Evolutionary conservation across 352 stramenopile genomes (phyloP).

Genomic region (Aphanomyces euteiches): DNA sequence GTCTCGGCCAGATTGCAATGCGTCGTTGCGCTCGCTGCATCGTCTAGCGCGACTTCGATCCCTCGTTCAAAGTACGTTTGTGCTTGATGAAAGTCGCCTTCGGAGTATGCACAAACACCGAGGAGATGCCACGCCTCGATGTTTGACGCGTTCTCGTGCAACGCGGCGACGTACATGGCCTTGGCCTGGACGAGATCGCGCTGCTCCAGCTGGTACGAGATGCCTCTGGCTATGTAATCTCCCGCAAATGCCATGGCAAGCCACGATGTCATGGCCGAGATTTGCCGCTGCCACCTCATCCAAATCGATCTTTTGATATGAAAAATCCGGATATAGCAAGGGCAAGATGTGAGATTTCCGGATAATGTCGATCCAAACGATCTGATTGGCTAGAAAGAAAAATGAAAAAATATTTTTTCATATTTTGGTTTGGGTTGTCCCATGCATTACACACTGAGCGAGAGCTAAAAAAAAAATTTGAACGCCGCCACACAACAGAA

Average conservation of each 20-base stretch:
- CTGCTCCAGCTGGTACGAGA: neutral
- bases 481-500: no score
- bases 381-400: neutral
- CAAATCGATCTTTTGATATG: neutral
- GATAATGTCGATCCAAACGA: neutral
- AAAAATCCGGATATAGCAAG: conserved; percentile 7
- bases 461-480: no score
- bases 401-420: neutral
- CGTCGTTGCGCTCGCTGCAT: neutral
- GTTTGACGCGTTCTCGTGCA: neutral
- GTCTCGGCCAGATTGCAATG: conserved; percentile 29
- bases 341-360: neutral
- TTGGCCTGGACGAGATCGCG: conserved; percentile 10
- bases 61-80: conserved; percentile 22
- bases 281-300: neutral
- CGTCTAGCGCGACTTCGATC: neutral
- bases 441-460: neutral
- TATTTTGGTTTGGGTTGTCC: neutral
- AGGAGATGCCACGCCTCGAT: conserved; percentile 16
- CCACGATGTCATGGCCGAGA: conserved; percentile 2
- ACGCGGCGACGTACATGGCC: neutral
- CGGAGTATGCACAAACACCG: neutral
- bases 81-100: conserved; percentile 11
- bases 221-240: neutral
- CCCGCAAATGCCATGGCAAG: neutral